Conservation (phyloP, 495 filamentous ascomycete genomes). For the Xylaria telfairii region DNA sequence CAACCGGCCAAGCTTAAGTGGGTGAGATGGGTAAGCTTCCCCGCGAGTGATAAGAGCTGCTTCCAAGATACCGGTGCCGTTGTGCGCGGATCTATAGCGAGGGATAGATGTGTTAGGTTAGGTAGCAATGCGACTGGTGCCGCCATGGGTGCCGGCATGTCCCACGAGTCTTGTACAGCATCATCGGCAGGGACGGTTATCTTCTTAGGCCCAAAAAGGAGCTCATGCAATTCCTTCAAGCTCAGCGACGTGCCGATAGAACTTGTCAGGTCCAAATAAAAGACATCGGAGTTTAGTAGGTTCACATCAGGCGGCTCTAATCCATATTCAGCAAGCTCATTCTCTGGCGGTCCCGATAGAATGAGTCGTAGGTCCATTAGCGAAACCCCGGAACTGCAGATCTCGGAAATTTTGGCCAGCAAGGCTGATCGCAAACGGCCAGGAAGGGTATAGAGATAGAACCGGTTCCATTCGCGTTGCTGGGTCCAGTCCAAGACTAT, state of each 20-base stretch:
- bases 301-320: slow-evolving; percentile 34
- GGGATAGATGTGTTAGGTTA: slow-evolving; percentile 62
- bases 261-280: slow-evolving; percentile 68
- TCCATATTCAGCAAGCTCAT: slow-evolving; percentile 33
- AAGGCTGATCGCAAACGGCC: slow-evolving; percentile 64
- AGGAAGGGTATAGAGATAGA: slow-evolving; percentile 69
- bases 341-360: slow-evolving; percentile 41
- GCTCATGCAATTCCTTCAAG: slow-evolving; percentile 64
- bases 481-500: slow-evolving; percentile 75
- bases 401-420: slow-evolving; percentile 66
- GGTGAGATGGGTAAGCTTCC: slow-evolving; percentile 68
- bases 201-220: slow-evolving; percentile 48
- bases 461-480: slow-evolving; percentile 68
- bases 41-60: slow-evolving; percentile 66
- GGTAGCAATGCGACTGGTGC: slow-evolving; percentile 48
- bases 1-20: slow-evolving; percentile 82
- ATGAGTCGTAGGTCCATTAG: slow-evolving; percentile 49
- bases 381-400: slow-evolving; percentile 52
- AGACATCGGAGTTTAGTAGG: slow-evolving; percentile 58
- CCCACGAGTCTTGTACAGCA: slow-evolving; percentile 50
- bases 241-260: slow-evolving; percentile 64
- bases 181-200: slow-evolving; percentile 29
- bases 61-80: slow-evolving; percentile 64
- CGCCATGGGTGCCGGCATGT: slow-evolving; percentile 36
- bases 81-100: slow-evolving; percentile 50